Base-by-base conservation (phyloP, 164 flowering plant genomes). In the Chloranthus sessilifolius region DNA sequence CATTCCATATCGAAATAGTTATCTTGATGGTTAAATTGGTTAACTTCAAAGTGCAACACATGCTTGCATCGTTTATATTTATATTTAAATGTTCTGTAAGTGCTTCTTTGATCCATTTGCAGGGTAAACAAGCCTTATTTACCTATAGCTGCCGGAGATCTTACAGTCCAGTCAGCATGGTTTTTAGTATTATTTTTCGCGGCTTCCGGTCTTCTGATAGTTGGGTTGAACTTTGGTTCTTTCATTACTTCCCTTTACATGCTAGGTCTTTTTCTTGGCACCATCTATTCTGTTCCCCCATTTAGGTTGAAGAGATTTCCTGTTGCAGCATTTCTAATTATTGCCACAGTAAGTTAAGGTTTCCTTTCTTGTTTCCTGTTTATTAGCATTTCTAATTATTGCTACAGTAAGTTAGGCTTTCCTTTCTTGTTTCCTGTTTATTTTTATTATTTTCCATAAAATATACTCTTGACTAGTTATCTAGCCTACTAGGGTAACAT, bases 71-170 rank as follows among this genome's bases (percentile, higher is more conserved):
- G n/a, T n/a, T n/a, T n/a, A n/a, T n/a, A n/a, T n/a, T n/a, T n/a
- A n/a, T n/a, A n/a, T n/a, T n/a, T n/a, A n/a, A n/a, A n/a, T n/a
- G n/a, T n/a, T n/a, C n/a, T n/a, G n/a, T 37, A 37, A 8, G 15
- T 15, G 14, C 31, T 23, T n/a, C 17, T 43, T 23, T 31, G 20
- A 17, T 44, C 26, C 48, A 21, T 43, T 42, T 29, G 30, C 58
- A 88, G 99, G 78, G 97, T 88, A 43, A 94, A 94, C 76, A 94
- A 94, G 62, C 99, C 99, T 40, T 88, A 82, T 65, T 75, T 94
- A 65, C 99, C 99, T 34, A 86, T 94, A 60, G 99, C 97, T 61
- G 97, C 99, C 16, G 99, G 99, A 51, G 95, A 94, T 64, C 92
- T 88, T 56, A 84, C 99, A 45, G 90, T 81, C 63, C 72, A 72